Evolutionary conservation across 2,329 filamentous ascomycete genomes (phyloP), one percentile per base, ranked within the genome.

Genomic region (Talaromyces sp.): DNA sequence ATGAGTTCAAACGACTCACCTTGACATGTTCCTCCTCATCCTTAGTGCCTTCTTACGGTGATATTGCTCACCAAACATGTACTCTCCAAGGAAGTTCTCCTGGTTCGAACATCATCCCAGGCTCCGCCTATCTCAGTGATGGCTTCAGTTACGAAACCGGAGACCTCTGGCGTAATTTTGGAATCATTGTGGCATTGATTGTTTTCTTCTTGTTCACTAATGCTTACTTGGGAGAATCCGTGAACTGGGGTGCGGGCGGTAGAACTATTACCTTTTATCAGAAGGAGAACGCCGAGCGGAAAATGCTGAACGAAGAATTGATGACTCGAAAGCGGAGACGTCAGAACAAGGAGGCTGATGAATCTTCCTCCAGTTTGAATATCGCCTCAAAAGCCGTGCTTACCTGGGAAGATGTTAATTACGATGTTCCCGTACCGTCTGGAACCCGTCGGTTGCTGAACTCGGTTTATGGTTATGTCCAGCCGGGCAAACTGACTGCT

Each of bases 1-100:
- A 96, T 66, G 91, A 96, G 68, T 96, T 96, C 66, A 80, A 81
- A 36, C 75, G 82, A 10, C 78, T 89, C 41, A 80, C 86, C 28
- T 77, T 96, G 69, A 84, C 81, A 0, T 96, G 91, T 67, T 83
- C 82, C 0, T 77, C 78, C 1, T 79, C 82, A 45, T 89, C 84
- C 0, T 75, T 96, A 4, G 79, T 96, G 19, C 66, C 66, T 19
- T 22, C 91, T 1, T 95, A 96, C 65, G 78, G 75, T 59, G 80
- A 92, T 60, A 85, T 91, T 66, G 78, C 83, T 40, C 78, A 92
- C 66, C 90, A 94, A 73, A 87, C 90, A 1, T 96, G 91, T 75
- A 94, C 90, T 0, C 80, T 95, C 2, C 74, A 87, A 0, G 91
- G 91, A 1, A 89, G 88, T 7, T 77, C 75, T 0, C 77, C 87